These are phyloP conservation scores for Conticribra guillardii DNA, from an alignment of 108 stramenopile species.

Conservation along the genomic window DNA sequence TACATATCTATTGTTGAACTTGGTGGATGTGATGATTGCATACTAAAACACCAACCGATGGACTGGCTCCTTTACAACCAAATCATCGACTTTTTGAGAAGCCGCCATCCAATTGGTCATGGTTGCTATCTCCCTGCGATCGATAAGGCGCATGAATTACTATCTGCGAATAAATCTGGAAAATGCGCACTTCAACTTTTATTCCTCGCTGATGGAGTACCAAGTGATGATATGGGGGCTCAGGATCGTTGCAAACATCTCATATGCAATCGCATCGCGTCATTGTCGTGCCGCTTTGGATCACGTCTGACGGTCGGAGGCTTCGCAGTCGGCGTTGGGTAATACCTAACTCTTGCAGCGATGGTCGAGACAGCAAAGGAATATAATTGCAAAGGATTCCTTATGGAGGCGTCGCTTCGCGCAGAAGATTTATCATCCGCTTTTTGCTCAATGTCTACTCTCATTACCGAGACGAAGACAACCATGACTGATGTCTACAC, in stretches of 20 bases:
- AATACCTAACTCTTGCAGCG: slow-evolving; percentile 34
- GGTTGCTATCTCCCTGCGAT: slow-evolving; percentile 58
- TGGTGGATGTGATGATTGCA: slow-evolving; percentile 9
- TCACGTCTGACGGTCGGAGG: slow-evolving; percentile 55
- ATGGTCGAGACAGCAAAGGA: slow-evolving; percentile 42
- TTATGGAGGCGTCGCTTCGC: slow-evolving; percentile 42
- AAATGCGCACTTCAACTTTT: slow-evolving; percentile 49
- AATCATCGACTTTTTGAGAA: slow-evolving; percentile 43
- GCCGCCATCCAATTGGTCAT: slow-evolving; percentile 15
- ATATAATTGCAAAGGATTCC: slow-evolving; percentile 37
- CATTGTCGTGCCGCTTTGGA: slow-evolving; percentile 44
- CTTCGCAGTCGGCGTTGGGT: slow-evolving; percentile 33
- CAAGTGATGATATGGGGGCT: slow-evolving; percentile 41
- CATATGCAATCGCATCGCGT: slow-evolving; percentile 35
- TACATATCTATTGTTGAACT: slow-evolving; percentile 50
- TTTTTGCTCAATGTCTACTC: slow-evolving; percentile 31
- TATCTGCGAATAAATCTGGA: slow-evolving; percentile 23
- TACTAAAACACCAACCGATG: slow-evolving; percentile 43
- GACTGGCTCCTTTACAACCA: slow-evolving; percentile 54
- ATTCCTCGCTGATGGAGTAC: slow-evolving; percentile 57
- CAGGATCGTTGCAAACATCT: slow-evolving; percentile 1
- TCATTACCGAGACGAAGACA: slow-evolving; percentile 14
- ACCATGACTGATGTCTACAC: slow-evolving; percentile 31
- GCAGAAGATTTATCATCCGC: slow-evolving; percentile 50
- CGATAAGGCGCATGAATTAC: slow-evolving; percentile 37